Conservation (phyloP, 2,329 filamentous ascomycete species). For the Apiospora pterosperma region DNA sequence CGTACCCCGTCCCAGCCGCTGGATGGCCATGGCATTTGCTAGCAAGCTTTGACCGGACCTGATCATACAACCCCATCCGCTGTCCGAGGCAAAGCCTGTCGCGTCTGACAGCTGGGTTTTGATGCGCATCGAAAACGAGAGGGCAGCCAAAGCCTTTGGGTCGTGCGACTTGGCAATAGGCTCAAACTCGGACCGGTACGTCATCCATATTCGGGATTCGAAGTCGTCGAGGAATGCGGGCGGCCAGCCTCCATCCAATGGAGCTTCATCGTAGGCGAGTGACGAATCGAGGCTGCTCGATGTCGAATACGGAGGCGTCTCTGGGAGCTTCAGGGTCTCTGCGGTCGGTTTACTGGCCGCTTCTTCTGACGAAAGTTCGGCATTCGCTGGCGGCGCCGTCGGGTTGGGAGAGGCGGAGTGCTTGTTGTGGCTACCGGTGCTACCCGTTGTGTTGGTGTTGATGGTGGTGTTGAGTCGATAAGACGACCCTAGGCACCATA, state of each 20-base stretch:
- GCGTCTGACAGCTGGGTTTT: conserved; percentile 77
- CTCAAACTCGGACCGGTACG: conserved; percentile 84
- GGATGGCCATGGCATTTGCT: conserved; percentile 75
- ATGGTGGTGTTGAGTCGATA: conserved; percentile 41
- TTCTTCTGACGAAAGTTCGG: not conserved
- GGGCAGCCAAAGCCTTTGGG: conserved; percentile 63
- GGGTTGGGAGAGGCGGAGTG: not conserved
- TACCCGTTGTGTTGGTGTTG: not conserved
- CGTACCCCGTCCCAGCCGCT: conserved; percentile 75
- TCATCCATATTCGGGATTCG: conserved; percentile 93
- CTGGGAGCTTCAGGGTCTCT: conserved; percentile 28
- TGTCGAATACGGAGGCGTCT: conserved; percentile 46
- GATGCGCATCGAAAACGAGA: conserved; percentile 82
- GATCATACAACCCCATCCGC: conserved; percentile 99
- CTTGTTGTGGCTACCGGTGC: not conserved
- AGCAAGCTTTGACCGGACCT: conserved; percentile 90
- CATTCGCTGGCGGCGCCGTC: not conserved
- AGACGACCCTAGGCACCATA: conserved; percentile 74
- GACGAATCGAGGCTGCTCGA: conserved; percentile 51
- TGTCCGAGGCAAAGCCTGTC: conserved; percentile 84
- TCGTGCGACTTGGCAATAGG: conserved; percentile 77
- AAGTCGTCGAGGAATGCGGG: conserved; percentile 84
- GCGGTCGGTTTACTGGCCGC: conserved; percentile 10
- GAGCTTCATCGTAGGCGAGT: conserved; percentile 43
- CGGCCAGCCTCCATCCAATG: conserved; percentile 68